These are phyloP conservation scores for Rhododendron mucronatum DNA, from an alignment of 148 eudicot genomes.

Conservation along the genomic window DNA sequence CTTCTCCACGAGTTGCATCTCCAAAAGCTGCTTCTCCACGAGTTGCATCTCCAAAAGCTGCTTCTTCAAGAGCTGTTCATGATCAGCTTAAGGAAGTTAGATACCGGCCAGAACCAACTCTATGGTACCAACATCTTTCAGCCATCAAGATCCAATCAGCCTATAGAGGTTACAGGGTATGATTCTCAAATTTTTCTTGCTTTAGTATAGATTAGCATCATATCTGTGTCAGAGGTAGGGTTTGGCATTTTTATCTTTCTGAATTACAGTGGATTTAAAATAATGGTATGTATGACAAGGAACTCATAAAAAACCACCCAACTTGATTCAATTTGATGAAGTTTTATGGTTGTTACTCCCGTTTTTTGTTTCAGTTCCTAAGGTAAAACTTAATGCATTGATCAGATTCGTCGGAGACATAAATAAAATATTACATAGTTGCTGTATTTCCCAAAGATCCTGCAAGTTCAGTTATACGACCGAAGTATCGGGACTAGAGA, in stretches of 20 bases:
- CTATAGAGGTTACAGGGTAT: slow-evolving; percentile 76
- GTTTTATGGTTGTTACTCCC: background rate
- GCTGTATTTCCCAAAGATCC: background rate
- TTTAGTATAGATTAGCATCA: background rate
- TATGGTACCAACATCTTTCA: slow-evolving; percentile 48
- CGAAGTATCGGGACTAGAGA: background rate
- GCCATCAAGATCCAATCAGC: slow-evolving; percentile 87
- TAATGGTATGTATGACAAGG: background rate
- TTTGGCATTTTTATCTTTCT: background rate
- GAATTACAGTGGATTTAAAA: background rate
- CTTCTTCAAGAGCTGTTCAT: slow-evolving; percentile 22
- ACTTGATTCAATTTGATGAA: background rate
- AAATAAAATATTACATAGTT: background rate
- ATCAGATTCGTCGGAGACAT: background rate
- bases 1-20: slow-evolving; percentile 24
- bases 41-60: slow-evolving; percentile 27
- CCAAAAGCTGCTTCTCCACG: slow-evolving; percentile 29
- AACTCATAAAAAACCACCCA: background rate
- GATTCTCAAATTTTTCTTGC: slow-evolving; percentile 7
- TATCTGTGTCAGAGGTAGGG: background rate
- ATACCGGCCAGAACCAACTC: slow-evolving; percentile 59
- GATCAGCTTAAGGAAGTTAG: slow-evolving; percentile 18
- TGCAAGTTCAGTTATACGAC: background rate
- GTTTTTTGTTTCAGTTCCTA: background rate
- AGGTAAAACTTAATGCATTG: background rate